phyloP scores from a whole-genome alignment of 257 asterid genomes.

The Rehmannia glutinosa region DNA sequence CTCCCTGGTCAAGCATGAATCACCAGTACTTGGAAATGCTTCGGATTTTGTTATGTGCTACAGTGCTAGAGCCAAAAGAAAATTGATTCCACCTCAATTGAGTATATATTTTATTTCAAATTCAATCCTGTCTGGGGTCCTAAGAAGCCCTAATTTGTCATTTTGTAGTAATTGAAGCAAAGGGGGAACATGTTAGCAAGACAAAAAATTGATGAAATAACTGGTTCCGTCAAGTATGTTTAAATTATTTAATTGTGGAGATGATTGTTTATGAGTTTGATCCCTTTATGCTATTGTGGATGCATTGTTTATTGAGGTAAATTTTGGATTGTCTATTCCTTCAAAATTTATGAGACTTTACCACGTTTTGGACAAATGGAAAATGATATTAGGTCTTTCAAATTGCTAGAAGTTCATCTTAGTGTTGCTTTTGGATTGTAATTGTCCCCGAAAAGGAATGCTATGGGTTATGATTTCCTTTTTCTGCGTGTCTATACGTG shows the following conservation, averaged over 20 bases:
- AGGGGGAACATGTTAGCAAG: not conserved
- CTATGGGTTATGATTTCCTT: slow-evolving; percentile 8
- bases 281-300: no score
- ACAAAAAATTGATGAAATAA: not conserved
- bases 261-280: not conserved
- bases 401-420: no score
- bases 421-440: no score
- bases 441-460: no score
- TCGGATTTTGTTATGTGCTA: not conserved
- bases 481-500: no score
- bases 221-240: not conserved
- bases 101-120: not conserved
- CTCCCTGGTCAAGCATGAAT: not conserved
- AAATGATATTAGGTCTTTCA: no score
- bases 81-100: slow-evolving; percentile 1
- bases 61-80: no score
- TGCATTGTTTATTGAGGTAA: no score
- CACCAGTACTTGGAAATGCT: not conserved
- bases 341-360: no score
- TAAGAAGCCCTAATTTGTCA: not conserved
- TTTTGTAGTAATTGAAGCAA: not conserved
- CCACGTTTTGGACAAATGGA: no score
- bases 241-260: not conserved
- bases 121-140: not conserved
- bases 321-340: no score